Evolutionary conservation across 2,329 filamentous ascomycete genomes (phyloP), one percentile per base, ranked within the genome.

Genomic region (Monilinia fructicola): DNA sequence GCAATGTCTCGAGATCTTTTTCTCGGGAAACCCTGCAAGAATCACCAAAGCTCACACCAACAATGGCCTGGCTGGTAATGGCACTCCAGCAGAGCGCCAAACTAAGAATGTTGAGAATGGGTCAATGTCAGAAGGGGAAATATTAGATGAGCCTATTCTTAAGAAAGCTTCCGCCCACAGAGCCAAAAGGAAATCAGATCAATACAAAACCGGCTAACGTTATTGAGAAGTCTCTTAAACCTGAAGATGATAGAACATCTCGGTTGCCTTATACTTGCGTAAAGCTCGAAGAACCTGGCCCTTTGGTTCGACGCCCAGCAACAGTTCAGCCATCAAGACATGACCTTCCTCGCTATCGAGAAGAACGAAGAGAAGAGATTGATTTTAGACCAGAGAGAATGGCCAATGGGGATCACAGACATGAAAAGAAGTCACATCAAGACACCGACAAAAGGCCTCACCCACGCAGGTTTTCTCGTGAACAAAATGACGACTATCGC

Each of bases 91-190:
- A 44, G 70, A 71, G 40, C 40, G 54, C 50, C 64, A 54, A 46
- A 69, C 58, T 28, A 69, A 66, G 54, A 70, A 68, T 68, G 53
- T 60, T 18, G 73, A 69, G 55, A 69, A 70, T 68, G 70, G 67
- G 46, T 72, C 73, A 14, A 67, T 68, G 40, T 74, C 70, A 67
- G 69, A 72, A 35, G 75, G 75, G n/a, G 75, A 77, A 66, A 76
- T 77, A 67, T 35, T 74, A 52, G 75, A 77, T 70, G 73, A 75
- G 48, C 52, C 67, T 56, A 64, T 66, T 46, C 65, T 69, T 11
- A 67, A 59, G 64, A 71, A 71, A 67, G 60, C 35, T 67, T 54
- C 50, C 54, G 48, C 65, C 68, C 62, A 62, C 69, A 46, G 69
- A 71, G 35, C 61, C 68, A 64, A 74, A 70, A 55, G 69, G 71